Conservation (phyloP, 2,329 filamentous ascomycete species). For the Coniochaeta sp. region DNA sequence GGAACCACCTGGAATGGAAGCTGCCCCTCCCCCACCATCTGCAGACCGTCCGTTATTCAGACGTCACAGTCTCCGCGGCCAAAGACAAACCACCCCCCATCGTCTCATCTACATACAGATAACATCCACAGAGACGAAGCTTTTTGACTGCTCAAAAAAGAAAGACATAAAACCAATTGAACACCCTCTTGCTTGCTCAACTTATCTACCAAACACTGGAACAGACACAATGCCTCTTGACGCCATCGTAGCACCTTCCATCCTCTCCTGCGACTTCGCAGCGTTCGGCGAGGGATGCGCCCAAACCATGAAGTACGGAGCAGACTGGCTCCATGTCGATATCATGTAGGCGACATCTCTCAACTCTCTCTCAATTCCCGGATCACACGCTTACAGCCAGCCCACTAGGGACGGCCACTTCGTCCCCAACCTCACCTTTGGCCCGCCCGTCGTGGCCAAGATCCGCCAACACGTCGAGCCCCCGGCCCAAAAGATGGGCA, state of each 20-base stretch:
- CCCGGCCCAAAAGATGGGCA: conserved; percentile 61
- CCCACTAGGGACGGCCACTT: conserved; percentile 89
- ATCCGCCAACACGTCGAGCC: conserved; percentile 79
- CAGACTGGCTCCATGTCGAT: conserved; percentile 92
- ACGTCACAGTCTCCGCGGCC: background rate
- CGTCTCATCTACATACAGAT: background rate
- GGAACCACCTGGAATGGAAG: no score
- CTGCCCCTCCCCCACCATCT: background rate
- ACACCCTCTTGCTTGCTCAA: background rate
- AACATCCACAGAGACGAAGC: background rate
- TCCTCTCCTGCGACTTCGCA: conserved; percentile 93
- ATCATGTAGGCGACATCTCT: conserved; percentile 53
- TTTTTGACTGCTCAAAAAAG: background rate
- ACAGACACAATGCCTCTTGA: conserved; percentile 64
- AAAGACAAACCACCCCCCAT: background rate
- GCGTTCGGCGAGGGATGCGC: conserved; percentile 80
- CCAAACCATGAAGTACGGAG: conserved; percentile 75
- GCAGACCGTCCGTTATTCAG: background rate
- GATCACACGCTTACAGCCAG: background rate
- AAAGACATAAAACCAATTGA: background rate
- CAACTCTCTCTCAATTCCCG: no score
- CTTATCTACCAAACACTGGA: background rate
- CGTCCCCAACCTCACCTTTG: conserved; percentile 97
- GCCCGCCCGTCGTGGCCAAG: conserved; percentile 89
- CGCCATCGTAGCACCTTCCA: conserved; percentile 96